Conservation (phyloP, 1,284 basidiomycete species). For the Leucoagaricus sp. region DNA sequence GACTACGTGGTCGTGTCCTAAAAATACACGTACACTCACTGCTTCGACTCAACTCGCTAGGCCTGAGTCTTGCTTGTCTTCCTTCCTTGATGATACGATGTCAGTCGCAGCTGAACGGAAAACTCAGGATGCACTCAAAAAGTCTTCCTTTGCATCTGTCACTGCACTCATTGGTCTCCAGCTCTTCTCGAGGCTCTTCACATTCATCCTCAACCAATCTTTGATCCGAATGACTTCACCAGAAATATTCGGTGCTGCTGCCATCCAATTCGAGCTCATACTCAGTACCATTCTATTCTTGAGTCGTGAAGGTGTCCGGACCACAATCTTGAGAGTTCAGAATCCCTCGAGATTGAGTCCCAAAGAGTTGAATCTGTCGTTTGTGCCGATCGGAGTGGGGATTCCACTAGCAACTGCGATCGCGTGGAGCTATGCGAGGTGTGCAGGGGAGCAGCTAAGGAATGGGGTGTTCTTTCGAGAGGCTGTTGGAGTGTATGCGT, state of each 20-base stretch:
- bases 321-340: slow-evolving; percentile 61
- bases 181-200: slow-evolving; percentile 79
- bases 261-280: slow-evolving; percentile 53
- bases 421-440: slow-evolving; percentile 49
- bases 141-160: slow-evolving; percentile 58
- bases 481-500: slow-evolving; percentile 70
- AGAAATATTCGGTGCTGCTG: slow-evolving; percentile 65
- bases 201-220: slow-evolving; percentile 87
- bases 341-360: neutral
- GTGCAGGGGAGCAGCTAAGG: slow-evolving; percentile 50
- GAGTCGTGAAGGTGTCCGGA: slow-evolving; percentile 88
- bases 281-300: slow-evolving; percentile 91
- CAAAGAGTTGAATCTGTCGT: slow-evolving; percentile 47
- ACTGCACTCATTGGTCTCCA: slow-evolving; percentile 88
- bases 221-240: slow-evolving; percentile 86
- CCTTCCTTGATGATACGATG: too few relatives aligned
- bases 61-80: too few relatives aligned
- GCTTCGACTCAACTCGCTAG: too few relatives aligned
- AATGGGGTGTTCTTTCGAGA: slow-evolving; percentile 64
- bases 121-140: slow-evolving; percentile 15
- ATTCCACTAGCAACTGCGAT: slow-evolving; percentile 50
- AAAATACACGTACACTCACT: too few relatives aligned
- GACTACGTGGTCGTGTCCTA: too few relatives aligned
- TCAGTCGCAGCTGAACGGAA: too few relatives aligned
- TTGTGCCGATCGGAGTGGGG: slow-evolving; percentile 62